Evolutionary conservation across 2,329 filamentous ascomycete genomes (phyloP), one percentile per base, ranked within the genome.

Genomic region (Sarocladiaceae sp.): DNA sequence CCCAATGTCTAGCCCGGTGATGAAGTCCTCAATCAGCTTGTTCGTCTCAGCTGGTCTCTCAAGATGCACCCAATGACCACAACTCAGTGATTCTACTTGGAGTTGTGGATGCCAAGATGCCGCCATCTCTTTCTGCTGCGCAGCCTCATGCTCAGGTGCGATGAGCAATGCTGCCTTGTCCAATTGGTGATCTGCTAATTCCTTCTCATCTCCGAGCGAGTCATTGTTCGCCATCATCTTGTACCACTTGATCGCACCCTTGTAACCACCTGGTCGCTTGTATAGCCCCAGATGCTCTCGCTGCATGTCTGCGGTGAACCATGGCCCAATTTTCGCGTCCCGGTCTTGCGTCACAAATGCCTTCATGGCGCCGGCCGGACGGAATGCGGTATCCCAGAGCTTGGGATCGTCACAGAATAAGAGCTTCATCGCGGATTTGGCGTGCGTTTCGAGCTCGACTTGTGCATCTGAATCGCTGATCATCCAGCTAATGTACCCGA

Each of bases 41-140:
- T 64, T 66, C 20, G 59, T 60, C 36, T 60, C 56, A 3, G 33
- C 20, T 1, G 60, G 52, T 1, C 46, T 55, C 53, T 73, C 69
- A 4, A 67, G 49, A 7, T 66, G 62, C 2, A 64, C 53, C 62
- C 67, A 71, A 56, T 73, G 71, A 0, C 67, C 64, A 1, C 63
- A 58, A 4, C 66, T 58, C 1, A 72, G 25, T 22, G 51, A 59
- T 8, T 62, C 64, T 17, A 71, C 67, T 1, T 69, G 72, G 39
- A 78, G 56, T 7, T 73, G 50, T 0, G 55, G 48, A 1, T 58
- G 23, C 64, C 65, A 67, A 5, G 56, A 52, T 10, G 55, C 52
- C 1, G 66, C 23, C 59, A 66, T 62, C n/a, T 61, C 54, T 8
- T 52, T 28, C 40, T 63, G 64, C 39, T 65, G 61, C 1, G 51